Evolutionary conservation across 129 eudicot genomes (phyloP).

Genomic region (Deinandra increscens): DNA sequence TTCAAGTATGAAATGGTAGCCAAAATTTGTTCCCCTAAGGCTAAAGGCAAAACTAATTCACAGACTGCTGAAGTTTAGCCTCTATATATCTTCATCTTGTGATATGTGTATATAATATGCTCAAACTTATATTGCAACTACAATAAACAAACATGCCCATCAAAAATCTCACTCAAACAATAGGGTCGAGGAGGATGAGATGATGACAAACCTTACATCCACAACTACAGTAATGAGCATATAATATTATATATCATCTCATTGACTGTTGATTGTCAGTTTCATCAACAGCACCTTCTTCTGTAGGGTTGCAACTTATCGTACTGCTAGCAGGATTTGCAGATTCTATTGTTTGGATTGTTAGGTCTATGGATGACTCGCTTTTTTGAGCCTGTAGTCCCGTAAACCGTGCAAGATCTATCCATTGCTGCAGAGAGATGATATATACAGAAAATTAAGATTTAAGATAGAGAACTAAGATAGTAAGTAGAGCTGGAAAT

Average conservation of each 20-base stretch:
- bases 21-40: conserved; percentile 26
- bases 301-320: conserved; percentile 51
- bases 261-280: conserved; percentile 39
- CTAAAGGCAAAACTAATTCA: not conserved
- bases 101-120: conserved; percentile 27
- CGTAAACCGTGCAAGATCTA: conserved; percentile 86
- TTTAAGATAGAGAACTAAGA: not conserved
- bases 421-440: conserved; percentile 87
- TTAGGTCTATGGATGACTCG: conserved; percentile 37
- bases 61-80: conserved; percentile 2
- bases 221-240: not conserved
- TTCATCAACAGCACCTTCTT: conserved; percentile 65
- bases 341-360: conserved; percentile 44
- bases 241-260: conserved; percentile 29
- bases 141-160: not conserved
- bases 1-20: conserved; percentile 15
- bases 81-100: conserved; percentile 26
- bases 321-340: conserved; percentile 38
- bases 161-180: too few relatives aligned
- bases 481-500: not conserved
- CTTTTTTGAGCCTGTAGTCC: conserved; percentile 81
- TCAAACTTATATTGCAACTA: conserved; percentile 11
- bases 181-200: too few relatives aligned
- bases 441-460: not conserved
- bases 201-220: too few relatives aligned